phyloP scores from a whole-genome alignment of 1,139 yeast genomes.

The Candida sp. region DNA sequence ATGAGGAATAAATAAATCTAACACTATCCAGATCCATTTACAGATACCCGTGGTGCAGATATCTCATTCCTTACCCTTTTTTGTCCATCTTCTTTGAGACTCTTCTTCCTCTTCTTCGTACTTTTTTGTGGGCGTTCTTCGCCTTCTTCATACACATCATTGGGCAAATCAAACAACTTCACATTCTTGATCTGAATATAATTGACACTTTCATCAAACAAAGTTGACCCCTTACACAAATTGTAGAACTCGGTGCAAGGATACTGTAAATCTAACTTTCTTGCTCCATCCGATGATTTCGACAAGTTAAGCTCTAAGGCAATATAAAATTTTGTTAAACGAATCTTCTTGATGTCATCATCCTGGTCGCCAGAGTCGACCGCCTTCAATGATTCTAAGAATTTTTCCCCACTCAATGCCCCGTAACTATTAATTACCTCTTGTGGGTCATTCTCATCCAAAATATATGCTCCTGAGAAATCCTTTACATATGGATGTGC shows the following conservation, averaged over 20 bases:
- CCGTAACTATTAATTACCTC: constrained; percentile 57
- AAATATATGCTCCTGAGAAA: constrained; percentile 60
- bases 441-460: constrained; percentile 55
- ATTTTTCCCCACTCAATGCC: constrained; percentile 43
- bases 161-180: constrained; percentile 80
- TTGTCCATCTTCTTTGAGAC: constrained; percentile 11
- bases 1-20: neutral
- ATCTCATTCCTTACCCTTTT: neutral
- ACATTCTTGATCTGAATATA: constrained; percentile 76
- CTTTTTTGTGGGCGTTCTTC: constrained; percentile 72
- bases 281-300: constrained; percentile 41
- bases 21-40: neutral
- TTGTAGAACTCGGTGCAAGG: constrained; percentile 92
- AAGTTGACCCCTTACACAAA: constrained; percentile 75
- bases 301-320: constrained; percentile 71
- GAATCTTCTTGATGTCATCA: constrained; percentile 33
- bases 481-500: constrained; percentile 94
- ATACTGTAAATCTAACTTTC: constrained; percentile 82
- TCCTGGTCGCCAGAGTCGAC: constrained; percentile 18
- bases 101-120: constrained; percentile 32
- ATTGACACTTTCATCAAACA: constrained; percentile 64
- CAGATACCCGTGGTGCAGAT: neutral
- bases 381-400: constrained; percentile 12
- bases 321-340: constrained; percentile 77
- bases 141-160: constrained; percentile 81